These are phyloP conservation scores for Scheffersomyces titani DNA, from an alignment of 1,139 yeast genomes.

Conservation along the genomic window DNA sequence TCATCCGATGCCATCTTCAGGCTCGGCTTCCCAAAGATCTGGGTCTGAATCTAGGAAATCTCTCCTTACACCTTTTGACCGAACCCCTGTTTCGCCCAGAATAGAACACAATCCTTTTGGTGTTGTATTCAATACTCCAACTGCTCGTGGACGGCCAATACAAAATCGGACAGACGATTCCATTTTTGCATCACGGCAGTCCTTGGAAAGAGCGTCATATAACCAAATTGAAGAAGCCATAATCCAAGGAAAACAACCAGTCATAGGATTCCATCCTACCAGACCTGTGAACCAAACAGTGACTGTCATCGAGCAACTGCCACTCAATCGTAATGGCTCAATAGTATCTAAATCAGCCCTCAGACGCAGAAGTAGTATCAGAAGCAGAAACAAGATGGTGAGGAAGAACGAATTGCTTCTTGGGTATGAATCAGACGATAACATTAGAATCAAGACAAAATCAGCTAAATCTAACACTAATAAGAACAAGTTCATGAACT, in stretches of 20 bases:
- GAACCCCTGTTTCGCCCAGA: background rate
- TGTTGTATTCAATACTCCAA: conserved; percentile 1
- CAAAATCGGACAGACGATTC: background rate
- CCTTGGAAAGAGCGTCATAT: conserved; percentile 7
- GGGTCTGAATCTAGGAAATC: conserved; percentile 6
- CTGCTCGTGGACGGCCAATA: background rate
- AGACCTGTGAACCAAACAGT: conserved; percentile 12
- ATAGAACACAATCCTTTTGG: conserved; percentile 14
- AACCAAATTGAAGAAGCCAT: conserved; percentile 13
- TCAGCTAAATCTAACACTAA: conserved; percentile 3
- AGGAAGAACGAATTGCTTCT: conserved; percentile 17
- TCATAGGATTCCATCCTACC: conserved; percentile 2
- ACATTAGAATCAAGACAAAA: conserved; percentile 2
- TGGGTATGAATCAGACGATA: conserved; percentile 1
- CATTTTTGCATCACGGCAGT: background rate
- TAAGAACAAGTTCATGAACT: conserved; percentile 12
- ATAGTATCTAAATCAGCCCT: conserved; percentile 33
- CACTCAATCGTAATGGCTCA: conserved; percentile 28
- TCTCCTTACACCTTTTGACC: conserved; percentile 5
- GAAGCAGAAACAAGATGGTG: conserved; percentile 32
- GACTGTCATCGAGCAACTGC: conserved; percentile 29
- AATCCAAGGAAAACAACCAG: background rate
- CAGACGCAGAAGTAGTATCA: conserved; percentile 31
- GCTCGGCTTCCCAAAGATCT: background rate
- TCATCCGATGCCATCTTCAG: conserved; percentile 1